Conservation (phyloP, 371 early-diverging fungal genomes). For the Phascolomyces articulosus region DNA sequence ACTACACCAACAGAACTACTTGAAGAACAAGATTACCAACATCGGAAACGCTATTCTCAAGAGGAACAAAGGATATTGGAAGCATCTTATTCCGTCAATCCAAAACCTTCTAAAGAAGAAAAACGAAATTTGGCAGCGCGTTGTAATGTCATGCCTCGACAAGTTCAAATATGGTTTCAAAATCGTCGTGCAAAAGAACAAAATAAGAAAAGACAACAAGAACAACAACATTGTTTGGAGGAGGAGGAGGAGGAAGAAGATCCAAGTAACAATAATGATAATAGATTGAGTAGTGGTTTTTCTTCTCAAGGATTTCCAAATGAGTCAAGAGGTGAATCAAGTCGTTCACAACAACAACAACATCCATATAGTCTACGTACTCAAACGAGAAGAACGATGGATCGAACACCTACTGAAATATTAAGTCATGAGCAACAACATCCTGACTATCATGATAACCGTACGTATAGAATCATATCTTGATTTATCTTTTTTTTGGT, state of each 20-base stretch:
- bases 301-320: too few relatives aligned
- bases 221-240: neutral
- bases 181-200: constrained; percentile 4
- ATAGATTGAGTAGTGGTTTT: too few relatives aligned
- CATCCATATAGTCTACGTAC: too few relatives aligned
- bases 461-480: too few relatives aligned
- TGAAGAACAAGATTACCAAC: neutral
- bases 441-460: neutral
- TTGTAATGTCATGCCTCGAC: neutral
- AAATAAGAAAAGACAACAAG: neutral
- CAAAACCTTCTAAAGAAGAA: neutral
- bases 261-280: neutral
- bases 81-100: neutral
- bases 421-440: neutral
- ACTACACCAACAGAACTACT: neutral
- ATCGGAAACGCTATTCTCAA: neutral
- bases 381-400: too few relatives aligned
- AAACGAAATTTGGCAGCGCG: neutral
- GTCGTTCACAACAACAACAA: too few relatives aligned
- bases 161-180: constrained; percentile 15
- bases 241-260: neutral
- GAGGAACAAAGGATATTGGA: neutral
- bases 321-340: too few relatives aligned
- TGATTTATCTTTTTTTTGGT: too few relatives aligned
- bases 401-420: too few relatives aligned